Base-by-base conservation (phyloP, 805 yeast genomes). In the Hagleromyces aurorensis region DNA sequence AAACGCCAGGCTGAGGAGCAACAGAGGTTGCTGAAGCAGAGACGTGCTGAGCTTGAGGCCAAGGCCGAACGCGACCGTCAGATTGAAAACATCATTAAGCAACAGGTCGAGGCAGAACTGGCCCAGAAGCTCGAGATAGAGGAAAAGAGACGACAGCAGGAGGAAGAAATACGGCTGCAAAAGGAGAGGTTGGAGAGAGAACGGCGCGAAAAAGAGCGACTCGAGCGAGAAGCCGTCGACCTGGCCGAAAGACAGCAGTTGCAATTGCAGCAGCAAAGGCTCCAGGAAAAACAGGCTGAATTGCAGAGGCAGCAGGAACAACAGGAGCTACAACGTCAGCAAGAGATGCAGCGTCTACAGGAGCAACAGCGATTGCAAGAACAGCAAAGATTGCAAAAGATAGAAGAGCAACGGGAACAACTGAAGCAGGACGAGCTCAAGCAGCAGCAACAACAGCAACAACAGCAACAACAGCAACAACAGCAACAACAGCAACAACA, bases 31-130 rank as follows among this genome's bases (percentile, higher is more conserved):
- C 4, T 4, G 12, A 8, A 15, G 11, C 19, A 32, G 29, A 13
- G 29, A 24, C 12, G 11, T 28, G 13, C n/a, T n/a, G 40, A 36
- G 13, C 27, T 33, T 21, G 44, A 43, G 13, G 18, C 35, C 13
- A 41, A 42, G 18, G 35, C 37, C 7, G 50, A 43, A 29, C 34
- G 40, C 21, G 45, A 46, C 24, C 46, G 34, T 15, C 25, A 34
- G 32, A 32, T 44, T 16, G 56, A 50, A 16, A 23, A 37, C n/a
- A 40, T 41, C 25, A 37, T 52, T 4, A 43, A 50, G 32, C 37
- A 46, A 23, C 50, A 49, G 23, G 46, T 55, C 3, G 46, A 48
- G 25, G 29, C 33, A 5, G 48, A 46, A 27, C 32, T 44, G 39
- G 39, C 30, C 10, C 35, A 33, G 27, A 42, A 38, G 23, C 29